Evolutionary conservation across 2,329 filamentous ascomycete species (phyloP), one percentile per base, ranked within the genome.

Genomic region (Ophiostoma sp.): DNA sequence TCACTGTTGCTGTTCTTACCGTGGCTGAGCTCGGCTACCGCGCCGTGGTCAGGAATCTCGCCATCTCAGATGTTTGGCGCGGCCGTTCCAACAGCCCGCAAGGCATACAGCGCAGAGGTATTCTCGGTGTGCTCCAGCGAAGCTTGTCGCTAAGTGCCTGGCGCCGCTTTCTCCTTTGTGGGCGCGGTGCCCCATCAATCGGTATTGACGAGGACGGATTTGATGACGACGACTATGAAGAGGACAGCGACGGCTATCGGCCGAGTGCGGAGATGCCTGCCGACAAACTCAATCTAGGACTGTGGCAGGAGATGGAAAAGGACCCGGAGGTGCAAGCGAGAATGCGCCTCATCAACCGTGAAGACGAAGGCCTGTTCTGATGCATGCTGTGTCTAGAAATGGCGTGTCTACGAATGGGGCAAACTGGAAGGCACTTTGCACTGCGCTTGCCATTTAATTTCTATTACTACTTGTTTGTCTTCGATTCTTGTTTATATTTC

Each of bases 11-110:
- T 11, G 78, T 86, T 0, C 83, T 90, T 7, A 80, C 88, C 13
- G 78, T 88, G 20, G 82, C 92, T 54, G 92, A 96, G 75, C 79
- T 92, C 8, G 71, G 70, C 1, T 84, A 89, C 72, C 86, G 83
- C 72, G 78, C 81, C 0, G 71, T 79, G 10, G 83, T 83, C 74
- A 80, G 83, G 2, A 80, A 80, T 48, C 72, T 87, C 60, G 78
- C 84, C 27, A 75, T 85, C 0, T 75, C 78, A 0, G 83, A 83
- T 0, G 72, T 82, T 2, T 86, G 84, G 83, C 83, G 73, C 57
- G n/a, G 27, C 20, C 36, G 15, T 20, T 52, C 39, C n/a, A 54
- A 35, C 33, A 33, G 11, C 20, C 11, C 13, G 5, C 52, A 69
- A 8, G 31, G 72, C 8, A 35, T 41, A 20, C 62, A 57, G 67